Conservation (phyloP, 768 basidiomycete species). For the button mushroom (Agaricus bisporus) region DNA sequence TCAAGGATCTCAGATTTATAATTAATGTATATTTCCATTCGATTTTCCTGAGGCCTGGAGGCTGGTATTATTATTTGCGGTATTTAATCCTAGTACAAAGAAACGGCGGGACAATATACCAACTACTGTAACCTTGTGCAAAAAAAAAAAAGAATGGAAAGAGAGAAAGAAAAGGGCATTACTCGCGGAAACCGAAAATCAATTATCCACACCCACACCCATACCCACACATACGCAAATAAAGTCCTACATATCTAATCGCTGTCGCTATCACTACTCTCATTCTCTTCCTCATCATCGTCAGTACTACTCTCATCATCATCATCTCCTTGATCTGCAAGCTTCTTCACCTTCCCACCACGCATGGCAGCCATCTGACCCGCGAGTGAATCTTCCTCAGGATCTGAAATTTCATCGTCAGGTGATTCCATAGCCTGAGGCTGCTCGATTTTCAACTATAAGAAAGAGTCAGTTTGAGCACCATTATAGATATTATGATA, state of each 20-base stretch:
- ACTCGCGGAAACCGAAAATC: slow-evolving; percentile 8
- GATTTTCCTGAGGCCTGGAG: too few relatives aligned
- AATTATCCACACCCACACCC: background rate
- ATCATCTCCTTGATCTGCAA: slow-evolving; percentile 32
- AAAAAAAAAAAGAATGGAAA: slow-evolving; percentile 4
- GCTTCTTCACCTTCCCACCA: slow-evolving; percentile 78
- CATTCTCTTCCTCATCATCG: slow-evolving; percentile 44
- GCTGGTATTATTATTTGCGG: too few relatives aligned
- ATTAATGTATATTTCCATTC: too few relatives aligned
- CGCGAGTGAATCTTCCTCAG: slow-evolving; percentile 92
- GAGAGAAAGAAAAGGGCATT: slow-evolving; percentile 7
- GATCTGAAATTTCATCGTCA: slow-evolving; percentile 92
- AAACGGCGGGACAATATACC: background rate
- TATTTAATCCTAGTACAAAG: too few relatives aligned
- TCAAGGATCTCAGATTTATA: background rate
- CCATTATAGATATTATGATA: slow-evolving; percentile 9
- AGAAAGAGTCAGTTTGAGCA: too few relatives aligned
- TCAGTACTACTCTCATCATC: slow-evolving; percentile 45
- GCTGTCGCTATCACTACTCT: slow-evolving; percentile 34
- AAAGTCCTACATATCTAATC: slow-evolving; percentile 15
- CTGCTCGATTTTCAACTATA: slow-evolving; percentile 81
- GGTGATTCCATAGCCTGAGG: slow-evolving; percentile 53
- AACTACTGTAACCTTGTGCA: background rate
- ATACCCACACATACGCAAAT: background rate
- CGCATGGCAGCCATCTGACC: slow-evolving; percentile 98